Base-by-base conservation (phyloP, 73 alveolate genomes). In the Stentor coeruleus region DNA sequence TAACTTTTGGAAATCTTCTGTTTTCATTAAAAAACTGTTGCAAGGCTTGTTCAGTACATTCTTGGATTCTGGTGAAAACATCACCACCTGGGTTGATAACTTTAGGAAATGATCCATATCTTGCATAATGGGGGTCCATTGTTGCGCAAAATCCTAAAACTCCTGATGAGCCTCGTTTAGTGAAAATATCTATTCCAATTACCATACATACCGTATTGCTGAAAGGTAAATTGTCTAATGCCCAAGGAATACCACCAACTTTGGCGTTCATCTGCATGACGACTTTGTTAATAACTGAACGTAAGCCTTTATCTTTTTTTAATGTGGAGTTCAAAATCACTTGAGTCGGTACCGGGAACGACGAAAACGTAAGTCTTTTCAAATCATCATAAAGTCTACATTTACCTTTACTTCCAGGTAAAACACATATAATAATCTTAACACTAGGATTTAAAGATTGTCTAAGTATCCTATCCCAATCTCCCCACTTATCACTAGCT, bases 241-340 rank as follows among this genome's bases (percentile, higher is more conserved):
- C 92, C 99, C 99, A 96, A 41, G 99, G 99, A 57, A 87, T 89
- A 55, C 98, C 98, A 33, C 98, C 98, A 33, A 88, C 85, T 77
- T 96, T 96, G 36, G 99, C 99, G 75, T 90, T 88, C 11, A 96
- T 91, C 88, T 96, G 93, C 72, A 94, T 91, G 77, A 96, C 75
- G 35, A 96, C 89, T 88, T 96, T 96, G 81, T 90, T 89, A 75
- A 90, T 87, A 74, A 96, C 93, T 26, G 98, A 93, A 87, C 96
- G 88, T 83, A 85, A 82, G 87, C 92, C 92, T 77, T 89, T 91
- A 42, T 92, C 96, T 81, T 85, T 93, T 35, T 81, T 57, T 80
- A 92, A 87, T 3, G 99, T 95, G 58, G 59, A 76, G 39, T 90
- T 85, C 57, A 95, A 90, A 76, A 95, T 93, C 2, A 94, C 96